A percentile compares a stretch with the other conserved stretches of the same genome.
phyloP scores from a whole-genome alignment of 306 rosid species.

The Pterocarpus santalinus region DNA sequence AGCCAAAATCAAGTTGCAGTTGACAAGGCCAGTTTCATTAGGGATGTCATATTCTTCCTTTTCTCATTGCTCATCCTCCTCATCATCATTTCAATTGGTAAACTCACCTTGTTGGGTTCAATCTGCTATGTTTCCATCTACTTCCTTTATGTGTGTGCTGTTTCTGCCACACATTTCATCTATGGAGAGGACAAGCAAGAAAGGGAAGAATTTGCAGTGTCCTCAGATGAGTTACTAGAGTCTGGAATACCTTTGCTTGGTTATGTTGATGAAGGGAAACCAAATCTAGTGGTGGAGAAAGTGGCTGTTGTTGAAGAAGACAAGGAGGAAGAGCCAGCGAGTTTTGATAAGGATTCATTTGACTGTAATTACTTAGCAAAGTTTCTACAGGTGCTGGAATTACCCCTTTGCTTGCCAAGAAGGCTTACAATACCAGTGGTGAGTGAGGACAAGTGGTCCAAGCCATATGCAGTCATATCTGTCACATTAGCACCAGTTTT shows the following conservation, averaged over 20 bases:
- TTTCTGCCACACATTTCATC: conserved; percentile 63
- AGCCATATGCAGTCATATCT: conserved; percentile 73
- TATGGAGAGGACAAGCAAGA: conserved; percentile 38
- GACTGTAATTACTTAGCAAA: conserved; percentile 24
- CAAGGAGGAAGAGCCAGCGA: conserved; percentile 5
- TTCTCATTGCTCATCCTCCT: conserved; percentile 61
- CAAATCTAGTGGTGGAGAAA: not conserved
- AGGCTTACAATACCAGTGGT: conserved; percentile 79
- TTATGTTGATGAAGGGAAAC: conserved; percentile 53
- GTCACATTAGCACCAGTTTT: conserved; percentile 76
- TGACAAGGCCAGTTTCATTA: conserved; percentile 63
- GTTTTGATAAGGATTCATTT: not conserved
- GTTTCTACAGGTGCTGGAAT: conserved; percentile 50
- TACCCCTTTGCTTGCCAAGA: conserved; percentile 84
- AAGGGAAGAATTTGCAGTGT: not conserved
- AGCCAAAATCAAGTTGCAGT: conserved; percentile 51
- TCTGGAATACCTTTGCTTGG: conserved; percentile 55
- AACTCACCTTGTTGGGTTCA: conserved; percentile 69
- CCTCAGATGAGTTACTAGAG: conserved; percentile 42
- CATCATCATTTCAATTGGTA: conserved; percentile 60
- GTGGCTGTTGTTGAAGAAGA: conserved; percentile 30
- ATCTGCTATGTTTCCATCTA: conserved; percentile 66
- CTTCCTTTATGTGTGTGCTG: conserved; percentile 69
- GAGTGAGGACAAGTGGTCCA: conserved; percentile 78
- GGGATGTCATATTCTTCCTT: conserved; percentile 71